These are phyloP conservation scores for Takakia lepidozioides DNA, from an alignment of 225 moss, liverwort and hornwort species.

Conservation along the genomic window DNA sequence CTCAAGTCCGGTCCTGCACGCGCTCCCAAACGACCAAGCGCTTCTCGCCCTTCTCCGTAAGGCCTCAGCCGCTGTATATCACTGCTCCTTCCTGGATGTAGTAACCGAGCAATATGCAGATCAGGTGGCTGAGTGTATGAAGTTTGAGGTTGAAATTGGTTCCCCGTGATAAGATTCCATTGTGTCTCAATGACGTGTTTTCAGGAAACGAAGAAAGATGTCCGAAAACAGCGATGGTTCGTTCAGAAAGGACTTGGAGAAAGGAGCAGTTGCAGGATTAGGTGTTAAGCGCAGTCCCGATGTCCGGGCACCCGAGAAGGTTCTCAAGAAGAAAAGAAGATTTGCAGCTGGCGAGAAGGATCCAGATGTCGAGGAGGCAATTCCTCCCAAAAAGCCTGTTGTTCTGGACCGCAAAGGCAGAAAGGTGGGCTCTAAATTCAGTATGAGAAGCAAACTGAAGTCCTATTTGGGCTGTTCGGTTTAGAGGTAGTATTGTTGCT, in stretches of 20 bases:
- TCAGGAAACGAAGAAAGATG: constrained; percentile 8
- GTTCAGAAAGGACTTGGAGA: not conserved
- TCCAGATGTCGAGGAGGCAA: not conserved
- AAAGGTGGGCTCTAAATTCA: constrained; percentile 1
- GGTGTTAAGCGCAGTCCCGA: not conserved
- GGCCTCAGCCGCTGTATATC: no score
- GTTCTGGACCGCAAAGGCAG: constrained; percentile 10
- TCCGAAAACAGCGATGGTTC: not conserved
- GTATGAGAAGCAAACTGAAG: no score
- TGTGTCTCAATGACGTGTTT: no score
- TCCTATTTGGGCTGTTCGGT: not conserved
- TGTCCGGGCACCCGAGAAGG: not conserved
- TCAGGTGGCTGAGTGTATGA: no score
- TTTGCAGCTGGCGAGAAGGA: not conserved
- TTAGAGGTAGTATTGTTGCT: not conserved
- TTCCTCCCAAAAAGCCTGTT: not conserved
- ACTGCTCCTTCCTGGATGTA: no score
- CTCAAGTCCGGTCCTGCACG: no score
- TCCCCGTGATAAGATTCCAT: no score
- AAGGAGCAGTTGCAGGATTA: not conserved
- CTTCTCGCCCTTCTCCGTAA: no score
- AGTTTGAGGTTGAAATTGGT: no score
- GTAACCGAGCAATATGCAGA: no score
- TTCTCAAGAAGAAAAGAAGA: not conserved
- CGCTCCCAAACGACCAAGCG: no score